Evolutionary conservation across 805 yeast genomes (phyloP).

Genomic region (Wickerhamiella hasegawae): DNA sequence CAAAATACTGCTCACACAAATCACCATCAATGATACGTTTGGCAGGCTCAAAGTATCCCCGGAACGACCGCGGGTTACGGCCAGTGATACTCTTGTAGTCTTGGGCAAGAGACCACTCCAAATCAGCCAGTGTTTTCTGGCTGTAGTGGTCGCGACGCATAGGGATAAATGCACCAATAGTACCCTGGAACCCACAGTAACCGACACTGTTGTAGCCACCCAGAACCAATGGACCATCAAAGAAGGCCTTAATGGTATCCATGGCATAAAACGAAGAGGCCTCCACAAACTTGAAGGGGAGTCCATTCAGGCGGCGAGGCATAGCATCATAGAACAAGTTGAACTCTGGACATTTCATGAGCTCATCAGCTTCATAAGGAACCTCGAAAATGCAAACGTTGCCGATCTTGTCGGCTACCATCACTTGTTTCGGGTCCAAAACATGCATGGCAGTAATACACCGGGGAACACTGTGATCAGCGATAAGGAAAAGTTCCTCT

Average conservation of each 20-base stretch:
- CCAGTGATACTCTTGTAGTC: too few species aligned
- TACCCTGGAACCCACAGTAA: conserved; percentile 69
- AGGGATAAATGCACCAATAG: conserved; percentile 61
- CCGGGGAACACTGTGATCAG: conserved; percentile 53
- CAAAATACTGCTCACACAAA: conserved; percentile 42
- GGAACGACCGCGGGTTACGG: conserved; percentile 46
- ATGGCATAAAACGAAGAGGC: conserved; percentile 45
- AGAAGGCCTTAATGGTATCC: conserved; percentile 55
- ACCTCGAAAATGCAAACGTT: conserved; percentile 20
- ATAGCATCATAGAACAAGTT: too few species aligned
- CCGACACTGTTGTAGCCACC: conserved; percentile 55
- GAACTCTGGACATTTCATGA: too few species aligned
- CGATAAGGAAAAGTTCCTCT: conserved; percentile 29
- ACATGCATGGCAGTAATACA: conserved; percentile 44
- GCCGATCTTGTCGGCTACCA: conserved; percentile 83
- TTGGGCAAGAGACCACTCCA: too few species aligned
- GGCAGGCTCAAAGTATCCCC: conserved; percentile 72
- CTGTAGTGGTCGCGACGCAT: too few species aligned
- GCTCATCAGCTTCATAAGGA: too few species aligned
- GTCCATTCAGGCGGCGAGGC: conserved; percentile 30
- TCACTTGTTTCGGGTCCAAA: conserved; percentile 60
- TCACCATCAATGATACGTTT: conserved; percentile 80
- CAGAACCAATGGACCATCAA: conserved; percentile 33
- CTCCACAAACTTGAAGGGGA: conserved; percentile 28
- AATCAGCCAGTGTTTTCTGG: too few species aligned